Base-by-base conservation (phyloP, 306 rosid genomes). In the Trifolium repens region DNA sequence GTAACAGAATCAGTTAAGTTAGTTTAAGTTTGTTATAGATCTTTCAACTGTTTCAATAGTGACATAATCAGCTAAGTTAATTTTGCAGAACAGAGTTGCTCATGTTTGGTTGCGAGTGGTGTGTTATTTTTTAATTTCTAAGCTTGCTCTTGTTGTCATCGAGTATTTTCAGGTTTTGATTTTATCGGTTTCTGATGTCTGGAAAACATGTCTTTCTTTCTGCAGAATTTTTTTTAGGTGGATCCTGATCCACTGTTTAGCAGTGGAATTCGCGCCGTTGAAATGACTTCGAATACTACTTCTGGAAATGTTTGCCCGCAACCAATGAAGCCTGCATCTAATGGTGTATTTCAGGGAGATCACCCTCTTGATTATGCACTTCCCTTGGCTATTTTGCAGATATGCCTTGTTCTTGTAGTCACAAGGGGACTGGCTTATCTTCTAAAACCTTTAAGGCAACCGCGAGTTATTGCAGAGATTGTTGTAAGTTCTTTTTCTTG, bases 281-380 rank as follows among this genome's bases (percentile, higher is more conserved):
- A 47, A 79, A 92, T 92, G 97, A 61, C 78, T 78, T 66, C 82
- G 5, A 88, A 84, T 42, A 67, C 65, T 40, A 72, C 88, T 27
- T 76, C 55, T 26, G 84, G 58, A 69, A 65, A 54, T 37, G 34
- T 30, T 53, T 94, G 91, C 74, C 84, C 88, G 2, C 22, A 75
- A 59, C 90, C 88, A 0, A 91, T 90, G 96, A 91, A 88, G 71
- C 53, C 96, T 6, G 84, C 97, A 37, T 94, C 98, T 47, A 90
- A 91, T 24, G 98, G 97, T 5, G 72, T 9, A 53, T 90, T 94
- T 72, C 96, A 91, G 79, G 96, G 97, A 55, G 96, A 94, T 81
- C 50, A 85, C 82, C 98, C 98, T 78, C 91, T 94, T 50, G 84
- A 90, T 72, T 94, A 55, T 75, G 91, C 96, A 1, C 90, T 94